Conservation (phyloP, 371 early-diverging fungal genomes). For the Saksenaea vasiformis region DNA sequence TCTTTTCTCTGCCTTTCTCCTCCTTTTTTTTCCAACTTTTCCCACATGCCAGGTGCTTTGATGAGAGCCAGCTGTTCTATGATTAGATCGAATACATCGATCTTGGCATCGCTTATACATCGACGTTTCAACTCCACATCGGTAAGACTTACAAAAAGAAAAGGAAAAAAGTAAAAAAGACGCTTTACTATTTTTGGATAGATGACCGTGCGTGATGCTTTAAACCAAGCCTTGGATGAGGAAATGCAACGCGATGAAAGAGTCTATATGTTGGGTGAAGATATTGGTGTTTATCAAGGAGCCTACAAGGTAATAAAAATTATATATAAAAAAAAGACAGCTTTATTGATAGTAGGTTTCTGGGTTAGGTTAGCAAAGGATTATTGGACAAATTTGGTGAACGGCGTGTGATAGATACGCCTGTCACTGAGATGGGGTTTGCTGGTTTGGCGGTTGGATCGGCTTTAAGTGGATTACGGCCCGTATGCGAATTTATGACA, state of each 20-base stretch:
- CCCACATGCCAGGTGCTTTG: no score
- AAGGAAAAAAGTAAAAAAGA: background rate
- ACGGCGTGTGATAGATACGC: slow-evolving; percentile 97
- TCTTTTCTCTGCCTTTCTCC: no score
- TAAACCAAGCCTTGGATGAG: slow-evolving; percentile 98
- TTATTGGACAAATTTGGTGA: slow-evolving; percentile 97
- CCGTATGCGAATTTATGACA: slow-evolving; percentile 99
- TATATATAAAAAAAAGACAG: no score
- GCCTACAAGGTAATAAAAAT: slow-evolving; percentile 99
- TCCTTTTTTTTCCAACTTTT: no score
- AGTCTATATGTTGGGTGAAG: slow-evolving; percentile 98
- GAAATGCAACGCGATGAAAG: slow-evolving; percentile 93
- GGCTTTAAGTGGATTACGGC: slow-evolving; percentile 94
- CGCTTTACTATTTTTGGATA: slow-evolving; percentile 23
- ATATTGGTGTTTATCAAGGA: slow-evolving; percentile 98
- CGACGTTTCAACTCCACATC: no score
- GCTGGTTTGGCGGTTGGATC: slow-evolving; percentile 99
- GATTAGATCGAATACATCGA: no score
- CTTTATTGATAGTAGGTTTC: no score
- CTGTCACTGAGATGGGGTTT: slow-evolving; percentile 99
- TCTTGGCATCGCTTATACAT: no score
- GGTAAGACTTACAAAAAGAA: background rate
- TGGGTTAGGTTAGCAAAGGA: slow-evolving; percentile 90
- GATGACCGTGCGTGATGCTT: slow-evolving; percentile 98
- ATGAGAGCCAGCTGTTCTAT: no score